Percentiles rank a stretch among this genome's conserved stretches.
These are phyloP conservation scores for Clarireedia monteithiana DNA, from an alignment of 2,329 filamentous ascomycete species.

Conservation along the genomic window DNA sequence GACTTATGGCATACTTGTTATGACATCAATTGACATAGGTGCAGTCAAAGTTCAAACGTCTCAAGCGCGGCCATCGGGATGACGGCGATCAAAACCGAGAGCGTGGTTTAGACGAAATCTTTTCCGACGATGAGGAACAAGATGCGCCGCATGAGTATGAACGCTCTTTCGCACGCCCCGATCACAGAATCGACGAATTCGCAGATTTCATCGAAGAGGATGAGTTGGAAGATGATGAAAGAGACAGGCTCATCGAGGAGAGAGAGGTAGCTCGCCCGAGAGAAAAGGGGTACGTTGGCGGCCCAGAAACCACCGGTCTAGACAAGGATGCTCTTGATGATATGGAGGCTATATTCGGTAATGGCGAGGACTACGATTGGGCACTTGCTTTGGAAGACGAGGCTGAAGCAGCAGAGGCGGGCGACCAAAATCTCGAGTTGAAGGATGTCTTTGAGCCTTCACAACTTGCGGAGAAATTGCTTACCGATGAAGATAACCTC, in stretches of 20 bases:
- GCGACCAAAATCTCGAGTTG: slow-evolving; percentile 80
- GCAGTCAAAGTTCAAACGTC: slow-evolving; percentile 87
- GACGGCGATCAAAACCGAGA: slow-evolving; percentile 60
- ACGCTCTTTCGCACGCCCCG: slow-evolving; percentile 30
- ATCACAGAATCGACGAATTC: slow-evolving; percentile 68
- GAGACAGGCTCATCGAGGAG: slow-evolving; percentile 72
- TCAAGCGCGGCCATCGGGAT: slow-evolving; percentile 83
- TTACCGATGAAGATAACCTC: slow-evolving; percentile 90
- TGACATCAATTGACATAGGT: slow-evolving; percentile 17
- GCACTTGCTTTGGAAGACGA: slow-evolving; percentile 83
- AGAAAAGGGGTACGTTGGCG: slow-evolving; percentile 58
- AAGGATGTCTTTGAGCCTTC: slow-evolving; percentile 98
- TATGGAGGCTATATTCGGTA: slow-evolving; percentile 92
- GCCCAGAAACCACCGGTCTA: slow-evolving; percentile 74
- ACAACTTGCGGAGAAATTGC: slow-evolving; percentile 84
- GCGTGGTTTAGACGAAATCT: slow-evolving; percentile 82
- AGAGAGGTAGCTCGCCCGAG: slow-evolving; percentile 79
- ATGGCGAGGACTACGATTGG: slow-evolving; percentile 94
- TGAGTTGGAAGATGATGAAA: slow-evolving; percentile 81
- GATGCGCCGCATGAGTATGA: slow-evolving; percentile 42
- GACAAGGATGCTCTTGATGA: slow-evolving; percentile 92
- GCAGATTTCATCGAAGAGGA: slow-evolving; percentile 98
- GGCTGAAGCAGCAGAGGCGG: slow-evolving; percentile 68
- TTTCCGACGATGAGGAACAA: slow-evolving; percentile 88
- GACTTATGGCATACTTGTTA: slow-evolving; percentile 15